Base-by-base conservation (phyloP, 2,329 filamentous ascomycete species). In the Ilyonectria sp. region DNA sequence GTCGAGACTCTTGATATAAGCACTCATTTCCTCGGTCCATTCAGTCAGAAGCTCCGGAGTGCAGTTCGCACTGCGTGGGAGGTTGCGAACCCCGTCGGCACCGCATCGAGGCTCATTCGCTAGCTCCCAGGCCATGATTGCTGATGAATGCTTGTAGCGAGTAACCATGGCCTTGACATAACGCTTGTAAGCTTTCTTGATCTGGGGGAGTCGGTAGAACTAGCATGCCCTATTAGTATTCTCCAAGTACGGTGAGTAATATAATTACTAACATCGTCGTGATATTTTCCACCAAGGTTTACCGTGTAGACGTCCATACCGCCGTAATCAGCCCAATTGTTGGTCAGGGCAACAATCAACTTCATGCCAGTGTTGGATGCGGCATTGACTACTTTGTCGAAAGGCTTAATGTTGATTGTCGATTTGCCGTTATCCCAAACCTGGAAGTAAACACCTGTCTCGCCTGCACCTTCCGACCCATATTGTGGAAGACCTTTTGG, bases 81-180 rank as follows among this genome's bases (percentile, higher is more conserved):
- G 66, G 43, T 74, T 74, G 5, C 84, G 84, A 8, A 71, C 73
- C 7, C 74, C 78, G 58, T 86, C 84, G 26, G 81, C 85, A 23
- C 83, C 84, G 75, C 85, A 87, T 65, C 84, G 83, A 21, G 84
- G 83, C 67, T 93, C 91, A 71, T 93, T 93, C 63, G 84, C 87
- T 2, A 93, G 81, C 73, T 93, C 90, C 91, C 91, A 93, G 0
- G 89, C 89, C 70, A 92, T 88, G 53, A 93, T 85, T 0, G 90
- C 86, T 0, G 86, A 79, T 0, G 88, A 91, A 68, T 84, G 81
- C 52, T 82, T 86, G 79, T 91, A 92, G 11, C 90, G 83, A 21
- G 79, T 86, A 2, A 93, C 85, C 7, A 93, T 84, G 0, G 83
- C 81, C 55, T 86, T 81, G 74, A 92, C 85, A 75, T 92, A 93